Base-by-base conservation (phyloP, 768 basidiomycete genomes). In the Mycena latifolia region DNA sequence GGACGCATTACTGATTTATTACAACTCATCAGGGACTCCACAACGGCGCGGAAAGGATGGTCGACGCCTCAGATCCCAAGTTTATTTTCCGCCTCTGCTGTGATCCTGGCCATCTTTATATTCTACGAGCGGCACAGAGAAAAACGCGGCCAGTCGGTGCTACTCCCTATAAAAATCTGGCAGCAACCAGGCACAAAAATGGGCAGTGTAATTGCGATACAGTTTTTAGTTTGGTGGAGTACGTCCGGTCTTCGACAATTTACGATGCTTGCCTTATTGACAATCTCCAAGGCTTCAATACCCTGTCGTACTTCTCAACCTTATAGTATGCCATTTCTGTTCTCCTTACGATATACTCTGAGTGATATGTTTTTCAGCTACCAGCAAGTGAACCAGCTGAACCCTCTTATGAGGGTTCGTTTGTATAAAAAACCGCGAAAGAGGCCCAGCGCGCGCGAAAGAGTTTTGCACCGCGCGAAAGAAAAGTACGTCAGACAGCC, bases 111-210 rank as follows among this genome's bases (percentile, higher is more conserved):
- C 18, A 47, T 66, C 0, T 77, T 78, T 41, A 58, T 77, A 5
- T 68, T 65, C 50, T 79, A 76, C 64, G 78, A 79, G 64, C 68
- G 65, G n/a, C 72, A 71, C 48, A 69, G 77, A 61, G 76, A 79
- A 66, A 60, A 58, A 10, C 61, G 64, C 25, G 69, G 70, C 24
- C 33, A 62, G 43, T 75, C 77, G 1, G 77, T 77, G 11, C 68
- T 79, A 33, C 67, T 79, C n/a, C 77, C 78, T 22, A 74, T 76
- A 45, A 71, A 71, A 60, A 75, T 79, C 53, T 79, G 75, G 77
- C 63, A 69, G 15, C 74, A 75, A 53, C 72, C 75, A 2, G 72
- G 71, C 41, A 71, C 74, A n/a, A 76, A 76, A 64, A 74, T 78
- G 74, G 69, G 67, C 15, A 67, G 72, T 33, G 64, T 78, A 29